phyloP scores from a whole-genome alignment of 352 stramenopile genomes.

The Pythium folliculosum region DNA sequence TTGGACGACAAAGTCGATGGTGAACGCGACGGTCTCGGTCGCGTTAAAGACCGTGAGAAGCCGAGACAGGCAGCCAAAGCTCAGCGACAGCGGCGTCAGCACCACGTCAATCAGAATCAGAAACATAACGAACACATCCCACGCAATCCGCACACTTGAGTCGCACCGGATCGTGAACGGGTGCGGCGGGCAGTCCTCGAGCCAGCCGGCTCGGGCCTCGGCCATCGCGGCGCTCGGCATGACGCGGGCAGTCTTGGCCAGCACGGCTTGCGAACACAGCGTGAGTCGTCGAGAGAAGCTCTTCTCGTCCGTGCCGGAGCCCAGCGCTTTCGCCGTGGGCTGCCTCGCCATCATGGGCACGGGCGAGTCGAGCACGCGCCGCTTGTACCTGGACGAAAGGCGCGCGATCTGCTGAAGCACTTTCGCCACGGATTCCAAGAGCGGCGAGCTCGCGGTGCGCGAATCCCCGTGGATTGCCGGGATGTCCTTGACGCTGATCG shows the following conservation, averaged over 20 bases:
- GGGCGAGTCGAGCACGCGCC: conserved; percentile 12
- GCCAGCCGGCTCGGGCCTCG: conserved; percentile 39
- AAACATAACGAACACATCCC: conserved; percentile 56
- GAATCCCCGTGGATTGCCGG: background rate
- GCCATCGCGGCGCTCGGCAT: conserved; percentile 30
- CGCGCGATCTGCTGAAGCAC: conserved; percentile 9
- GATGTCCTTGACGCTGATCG: conserved; percentile 5
- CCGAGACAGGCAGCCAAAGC: conserved; percentile 39
- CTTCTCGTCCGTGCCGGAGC: conserved; percentile 16
- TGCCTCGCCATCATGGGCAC: conserved; percentile 41
- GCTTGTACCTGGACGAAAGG: background rate
- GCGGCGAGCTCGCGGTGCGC: background rate
- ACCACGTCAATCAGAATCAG: conserved; percentile 61
- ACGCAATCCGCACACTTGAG: conserved; percentile 37
- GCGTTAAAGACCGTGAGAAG: conserved; percentile 38
- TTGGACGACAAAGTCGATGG: conserved; percentile 58
- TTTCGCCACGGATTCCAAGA: conserved; percentile 4
- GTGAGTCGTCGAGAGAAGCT: conserved; percentile 2
- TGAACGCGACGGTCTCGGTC: conserved; percentile 47
- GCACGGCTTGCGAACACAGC: conserved; percentile 7
- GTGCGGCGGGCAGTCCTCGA: conserved; percentile 35
- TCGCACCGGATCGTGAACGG: conserved; percentile 56
- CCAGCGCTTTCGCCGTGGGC: conserved; percentile 37
- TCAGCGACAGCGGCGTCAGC: conserved; percentile 52
- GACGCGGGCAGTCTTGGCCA: conserved; percentile 8